These are phyloP conservation scores for Tephrocybe sp. DNA, from an alignment of 768 basidiomycete genomes.

Conservation along the genomic window DNA sequence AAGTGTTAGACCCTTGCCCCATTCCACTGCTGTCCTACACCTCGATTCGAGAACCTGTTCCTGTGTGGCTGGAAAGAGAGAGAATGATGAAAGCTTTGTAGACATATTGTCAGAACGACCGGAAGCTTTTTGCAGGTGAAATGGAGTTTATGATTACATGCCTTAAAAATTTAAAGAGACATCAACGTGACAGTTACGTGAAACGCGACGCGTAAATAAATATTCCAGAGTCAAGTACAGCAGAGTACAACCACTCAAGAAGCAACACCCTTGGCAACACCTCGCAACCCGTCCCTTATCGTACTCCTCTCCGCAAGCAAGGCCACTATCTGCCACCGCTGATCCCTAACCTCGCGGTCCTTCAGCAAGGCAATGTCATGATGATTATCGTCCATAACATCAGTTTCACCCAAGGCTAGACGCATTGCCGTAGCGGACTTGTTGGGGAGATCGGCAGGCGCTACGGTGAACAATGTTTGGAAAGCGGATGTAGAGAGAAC, in stretches of 20 bases:
- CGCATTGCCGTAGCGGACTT: constrained; percentile 77
- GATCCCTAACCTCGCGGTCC: constrained; percentile 66
- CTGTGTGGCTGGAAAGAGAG: constrained; percentile 48
- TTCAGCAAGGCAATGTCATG: constrained; percentile 54
- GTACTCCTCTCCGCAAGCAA: constrained; percentile 73
- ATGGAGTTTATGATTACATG: no score
- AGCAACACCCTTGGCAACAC: constrained; percentile 14
- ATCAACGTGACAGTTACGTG: no score
- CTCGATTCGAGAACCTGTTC: constrained; percentile 44
- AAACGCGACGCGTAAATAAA: no score
- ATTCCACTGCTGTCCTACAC: constrained; percentile 36
- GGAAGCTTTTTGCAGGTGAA: no score
- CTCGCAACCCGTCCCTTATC: constrained; percentile 47
- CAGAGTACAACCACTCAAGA: no score
- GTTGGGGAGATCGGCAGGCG: constrained; percentile 78
- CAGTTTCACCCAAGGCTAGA: constrained; percentile 57
- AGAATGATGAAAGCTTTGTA: constrained; percentile 31
- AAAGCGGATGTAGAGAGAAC: constrained; percentile 71
- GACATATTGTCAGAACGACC: no score
- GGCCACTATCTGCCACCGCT: constrained; percentile 77
- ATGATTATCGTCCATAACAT: constrained; percentile 50
- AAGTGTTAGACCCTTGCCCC: constrained; percentile 42
- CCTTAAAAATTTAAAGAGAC: no score
- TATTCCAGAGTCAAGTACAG: no score
- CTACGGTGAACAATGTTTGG: constrained; percentile 74